Percentiles rank a stretch among this genome's conserved stretches.
These are phyloP conservation scores for Aspergillus egyptiacus DNA, from an alignment of 495 filamentous ascomycete species.

Conservation along the genomic window DNA sequence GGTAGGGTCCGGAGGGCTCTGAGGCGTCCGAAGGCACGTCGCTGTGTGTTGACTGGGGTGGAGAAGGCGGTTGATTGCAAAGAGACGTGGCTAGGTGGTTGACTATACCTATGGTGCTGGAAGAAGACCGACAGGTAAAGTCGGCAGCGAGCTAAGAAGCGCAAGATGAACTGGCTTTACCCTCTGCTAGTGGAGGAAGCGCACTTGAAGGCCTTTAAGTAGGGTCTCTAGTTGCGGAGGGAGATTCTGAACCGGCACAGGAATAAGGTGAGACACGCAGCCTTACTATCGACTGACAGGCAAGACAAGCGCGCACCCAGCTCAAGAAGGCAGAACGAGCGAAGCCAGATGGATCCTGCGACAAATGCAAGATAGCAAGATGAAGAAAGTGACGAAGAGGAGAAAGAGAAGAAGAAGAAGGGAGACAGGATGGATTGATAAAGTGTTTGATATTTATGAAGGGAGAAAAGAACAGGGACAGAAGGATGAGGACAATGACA, in stretches of 20 bases:
- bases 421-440: slow-evolving; percentile 4
- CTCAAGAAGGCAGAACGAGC: neutral
- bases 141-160: neutral
- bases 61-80: slow-evolving; percentile 18
- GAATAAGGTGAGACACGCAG: slow-evolving; percentile 12
- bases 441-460: too few species aligned
- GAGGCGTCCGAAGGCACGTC: slow-evolving; percentile 14
- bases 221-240: neutral
- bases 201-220: neutral
- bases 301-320: slow-evolving; percentile 6
- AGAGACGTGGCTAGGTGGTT: too few species aligned
- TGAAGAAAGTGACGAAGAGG: neutral
- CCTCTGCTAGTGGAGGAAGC: neutral
- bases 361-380: neutral
- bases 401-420: neutral
- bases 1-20: slow-evolving; percentile 11
- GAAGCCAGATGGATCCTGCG: neutral
- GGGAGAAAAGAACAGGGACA: neutral
- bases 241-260: neutral
- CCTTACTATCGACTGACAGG: neutral
- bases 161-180: neutral
- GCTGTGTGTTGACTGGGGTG: slow-evolving; percentile 24
- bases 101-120: too few species aligned
- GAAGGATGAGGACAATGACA: neutral
- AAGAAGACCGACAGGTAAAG: neutral